A percentile compares a stretch with the other conserved stretches of the same genome.
Conservation (phyloP, 2,329 filamentous ascomycete genomes). For the Neophaeococcomyces mojaviensis region DNA sequence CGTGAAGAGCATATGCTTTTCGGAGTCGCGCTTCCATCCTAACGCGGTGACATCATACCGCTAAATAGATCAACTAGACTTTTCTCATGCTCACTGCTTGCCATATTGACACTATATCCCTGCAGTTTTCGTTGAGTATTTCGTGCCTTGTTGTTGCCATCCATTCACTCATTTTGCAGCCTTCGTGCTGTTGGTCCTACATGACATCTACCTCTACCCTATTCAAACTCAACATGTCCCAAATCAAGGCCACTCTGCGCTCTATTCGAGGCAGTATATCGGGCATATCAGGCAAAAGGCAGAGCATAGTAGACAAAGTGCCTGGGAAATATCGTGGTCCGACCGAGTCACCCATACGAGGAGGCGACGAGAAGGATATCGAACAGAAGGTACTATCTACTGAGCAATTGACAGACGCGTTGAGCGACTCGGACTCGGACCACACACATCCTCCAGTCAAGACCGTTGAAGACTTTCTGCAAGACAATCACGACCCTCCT, state of each 20-base stretch:
- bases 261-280: conserved; percentile 1
- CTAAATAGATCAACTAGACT: too few species aligned
- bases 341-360: conserved; percentile 1
- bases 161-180: too few species aligned
- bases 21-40: too few species aligned
- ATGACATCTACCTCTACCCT: not conserved
- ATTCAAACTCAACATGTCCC: conserved; percentile 1
- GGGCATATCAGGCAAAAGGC: not conserved
- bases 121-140: too few species aligned
- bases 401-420: not conserved
- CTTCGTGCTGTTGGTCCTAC: not conserved
- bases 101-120: too few species aligned
- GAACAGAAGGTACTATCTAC: not conserved
- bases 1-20: too few species aligned
- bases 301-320: not conserved
- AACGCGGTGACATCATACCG: too few species aligned
- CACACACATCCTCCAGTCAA: conserved; percentile 3
- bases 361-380: conserved; percentile 8
- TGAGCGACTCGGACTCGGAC: conserved; percentile 5
- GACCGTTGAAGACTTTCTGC: conserved; percentile 14
- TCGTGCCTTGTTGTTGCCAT: too few species aligned
- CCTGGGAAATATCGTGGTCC: not conserved
- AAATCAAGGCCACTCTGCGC: not conserved
- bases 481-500: conserved; percentile 15
- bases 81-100: too few species aligned